Base-by-base conservation (phyloP, 129 eudicot species). In the Heracleum sosnowskyi region DNA sequence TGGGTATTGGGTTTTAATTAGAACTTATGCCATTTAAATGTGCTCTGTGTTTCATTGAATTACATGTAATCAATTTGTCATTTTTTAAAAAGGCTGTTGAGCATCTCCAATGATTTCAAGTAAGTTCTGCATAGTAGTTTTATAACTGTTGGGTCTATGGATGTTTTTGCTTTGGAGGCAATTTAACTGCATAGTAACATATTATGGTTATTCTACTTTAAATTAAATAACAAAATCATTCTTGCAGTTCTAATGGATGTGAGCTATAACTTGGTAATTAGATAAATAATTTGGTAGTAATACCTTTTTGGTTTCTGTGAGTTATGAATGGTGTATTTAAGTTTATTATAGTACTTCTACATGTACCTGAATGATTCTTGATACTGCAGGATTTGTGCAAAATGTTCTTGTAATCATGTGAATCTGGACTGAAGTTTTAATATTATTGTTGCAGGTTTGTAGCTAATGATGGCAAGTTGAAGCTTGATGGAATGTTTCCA, bases 391-490 rank as follows among this genome's bases (percentile, higher is more conserved):
- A 2, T 2, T 17, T 64, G n/a, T 36, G 29, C 28, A 15, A 40
- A n/a, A 24, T 20, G 0, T 35, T 5, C 34, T 11, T 73, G 26
- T 26, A n/a, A 12, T 4, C 29, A 4, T 73, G 29, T 42, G 20
- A 64, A 29, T 29, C 29, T 12, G 13, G 13, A 64, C 70, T 11
- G 20, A 13, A 35, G 35, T 34, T 64, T 39, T 71, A 9, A 2
- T 71, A 39, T 71, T 17, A 40, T 42, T 64, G 3, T 72, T 53
- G 80, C 83, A 95, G 99, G 92, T 90, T 92, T 82, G 77, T 84
- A 20, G 99, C 90, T 9, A 90, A 41, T 85, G 99, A 95, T 87
- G 99, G 99, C 22, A 90, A 88, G 77, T 83, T 63, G 97, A 91
- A 95, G 86, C 85, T 95, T 28, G 90, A 86, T 79, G 92, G 94